Conservation (phyloP, 2,329 filamentous ascomycete genomes). For the Knoxdaviesia proteae region DNA sequence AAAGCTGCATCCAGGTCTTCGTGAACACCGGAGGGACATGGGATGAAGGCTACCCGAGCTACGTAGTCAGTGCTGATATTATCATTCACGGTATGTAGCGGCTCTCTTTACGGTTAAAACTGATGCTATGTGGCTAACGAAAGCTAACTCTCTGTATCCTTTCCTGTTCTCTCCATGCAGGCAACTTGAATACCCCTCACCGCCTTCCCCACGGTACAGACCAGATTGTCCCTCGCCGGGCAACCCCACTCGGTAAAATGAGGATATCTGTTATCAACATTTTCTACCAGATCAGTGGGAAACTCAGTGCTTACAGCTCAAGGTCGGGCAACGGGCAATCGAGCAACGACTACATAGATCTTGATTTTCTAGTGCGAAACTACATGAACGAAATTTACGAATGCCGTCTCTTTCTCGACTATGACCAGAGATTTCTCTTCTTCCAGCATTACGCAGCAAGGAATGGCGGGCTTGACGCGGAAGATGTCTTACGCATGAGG, state of each 20-base stretch:
- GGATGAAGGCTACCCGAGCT: slow-evolving; percentile 1
- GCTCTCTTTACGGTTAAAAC: not conserved
- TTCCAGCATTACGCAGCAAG: not conserved
- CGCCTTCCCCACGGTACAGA: slow-evolving; percentile 1
- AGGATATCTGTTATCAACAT: slow-evolving; percentile 1
- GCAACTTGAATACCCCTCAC: not conserved
- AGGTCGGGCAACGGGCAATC: not conserved
- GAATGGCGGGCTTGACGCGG: not conserved
- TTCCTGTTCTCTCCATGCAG: not conserved
- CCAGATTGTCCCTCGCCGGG: not conserved
- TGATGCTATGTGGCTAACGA: not conserved
- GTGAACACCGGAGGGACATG: slow-evolving; percentile 2
- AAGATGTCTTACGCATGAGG: no score
- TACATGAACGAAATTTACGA: slow-evolving; percentile 1
- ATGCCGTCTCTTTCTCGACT: not conserved
- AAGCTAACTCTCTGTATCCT: not conserved
- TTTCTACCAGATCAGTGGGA: slow-evolving; percentile 2
- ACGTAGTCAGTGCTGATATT: slow-evolving; percentile 2
- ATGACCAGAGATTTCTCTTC: not conserved
- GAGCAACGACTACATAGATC: slow-evolving; percentile 1
- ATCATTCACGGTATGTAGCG: slow-evolving; percentile 1
- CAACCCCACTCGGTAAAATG: not conserved
- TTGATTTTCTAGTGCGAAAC: slow-evolving; percentile 1
- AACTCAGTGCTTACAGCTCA: slow-evolving; percentile 1
- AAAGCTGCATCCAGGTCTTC: slow-evolving; percentile 2